phyloP scores from a whole-genome alignment of 225 moss, liverwort and hornwort genomes.

The Rhytidiadelphus loreus region DNA sequence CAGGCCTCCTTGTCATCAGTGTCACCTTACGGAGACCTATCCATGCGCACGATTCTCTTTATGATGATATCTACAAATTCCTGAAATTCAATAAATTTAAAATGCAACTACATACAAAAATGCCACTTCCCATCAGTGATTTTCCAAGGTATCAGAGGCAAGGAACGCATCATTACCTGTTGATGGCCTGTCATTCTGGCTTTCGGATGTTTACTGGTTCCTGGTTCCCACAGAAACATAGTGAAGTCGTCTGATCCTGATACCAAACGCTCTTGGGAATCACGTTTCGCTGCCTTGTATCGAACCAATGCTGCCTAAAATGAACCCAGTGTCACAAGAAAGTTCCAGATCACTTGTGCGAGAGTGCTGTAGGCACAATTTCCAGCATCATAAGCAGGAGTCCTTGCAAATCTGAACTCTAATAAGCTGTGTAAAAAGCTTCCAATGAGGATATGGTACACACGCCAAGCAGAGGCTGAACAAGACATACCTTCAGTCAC shows the following conservation, averaged over 20 bases:
- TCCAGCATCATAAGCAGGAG: neutral
- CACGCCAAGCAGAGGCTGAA: neutral
- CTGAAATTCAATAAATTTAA: neutral
- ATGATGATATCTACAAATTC: neutral
- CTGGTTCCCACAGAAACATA: constrained; percentile 98
- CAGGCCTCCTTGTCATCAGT: neutral
- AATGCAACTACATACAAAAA: neutral
- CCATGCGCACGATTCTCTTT: neutral
- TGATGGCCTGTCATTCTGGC: constrained; percentile 92
- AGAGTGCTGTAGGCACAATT: neutral
- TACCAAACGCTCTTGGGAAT: constrained; percentile 76
- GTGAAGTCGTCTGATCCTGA: constrained; percentile 99
- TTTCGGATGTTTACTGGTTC: constrained; percentile 68
- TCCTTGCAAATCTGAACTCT: neutral
- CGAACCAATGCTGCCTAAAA: constrained; percentile 66
- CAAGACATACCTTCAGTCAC: neutral
- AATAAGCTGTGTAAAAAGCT: neutral
- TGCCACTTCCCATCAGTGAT: neutral
- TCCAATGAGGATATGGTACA: neutral
- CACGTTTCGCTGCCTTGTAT: constrained; percentile 63
- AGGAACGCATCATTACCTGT: constrained; percentile 27
- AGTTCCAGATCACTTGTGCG: neutral
- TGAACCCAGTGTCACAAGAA: neutral
- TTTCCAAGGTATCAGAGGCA: neutral
- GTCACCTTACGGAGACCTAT: neutral